Percentiles rank a stretch among this genome's conserved stretches.
These are phyloP conservation scores for Rhizopogon vulgaris DNA, from an alignment of 768 basidiomycete species.

Conservation along the genomic window DNA sequence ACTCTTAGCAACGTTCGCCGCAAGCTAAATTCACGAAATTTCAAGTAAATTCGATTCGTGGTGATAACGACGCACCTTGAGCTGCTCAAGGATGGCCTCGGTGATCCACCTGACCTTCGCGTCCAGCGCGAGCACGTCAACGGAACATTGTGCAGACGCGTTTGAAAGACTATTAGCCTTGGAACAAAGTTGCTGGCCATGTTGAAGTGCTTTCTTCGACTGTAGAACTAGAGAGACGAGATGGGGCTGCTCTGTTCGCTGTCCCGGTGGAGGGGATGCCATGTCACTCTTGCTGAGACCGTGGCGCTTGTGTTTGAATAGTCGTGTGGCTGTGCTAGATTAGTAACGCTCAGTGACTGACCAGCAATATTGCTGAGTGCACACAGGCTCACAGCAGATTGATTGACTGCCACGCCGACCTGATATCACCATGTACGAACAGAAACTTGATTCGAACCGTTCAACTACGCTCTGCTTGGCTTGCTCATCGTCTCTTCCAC, in stretches of 20 bases:
- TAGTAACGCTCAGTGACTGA: no score
- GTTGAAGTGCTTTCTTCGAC: constrained; percentile 78
- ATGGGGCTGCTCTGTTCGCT: constrained; percentile 43
- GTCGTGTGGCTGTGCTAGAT: constrained; percentile 3
- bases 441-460: not conserved
- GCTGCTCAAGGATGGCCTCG: constrained; percentile 68
- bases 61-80: constrained; percentile 45
- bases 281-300: constrained; percentile 7
- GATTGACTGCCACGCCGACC: no score
- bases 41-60: not conserved
- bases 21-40: constrained; percentile 45
- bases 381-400: no score
- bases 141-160: constrained; percentile 55
- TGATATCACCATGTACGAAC: no score
- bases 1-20: constrained; percentile 63
- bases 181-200: constrained; percentile 70
- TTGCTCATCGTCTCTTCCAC: constrained; percentile 54
- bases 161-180: constrained; percentile 59
- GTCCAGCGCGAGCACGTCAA: constrained; percentile 72
- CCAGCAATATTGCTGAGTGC: no score
- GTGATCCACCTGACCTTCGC: constrained; percentile 77
- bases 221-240: constrained; percentile 72
- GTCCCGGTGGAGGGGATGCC: constrained; percentile 12
- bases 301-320: not conserved
- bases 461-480: constrained; percentile 43